phyloP scores from a whole-genome alignment of 2,329 filamentous ascomycete genomes.

The Diplodia sapinea region DNA sequence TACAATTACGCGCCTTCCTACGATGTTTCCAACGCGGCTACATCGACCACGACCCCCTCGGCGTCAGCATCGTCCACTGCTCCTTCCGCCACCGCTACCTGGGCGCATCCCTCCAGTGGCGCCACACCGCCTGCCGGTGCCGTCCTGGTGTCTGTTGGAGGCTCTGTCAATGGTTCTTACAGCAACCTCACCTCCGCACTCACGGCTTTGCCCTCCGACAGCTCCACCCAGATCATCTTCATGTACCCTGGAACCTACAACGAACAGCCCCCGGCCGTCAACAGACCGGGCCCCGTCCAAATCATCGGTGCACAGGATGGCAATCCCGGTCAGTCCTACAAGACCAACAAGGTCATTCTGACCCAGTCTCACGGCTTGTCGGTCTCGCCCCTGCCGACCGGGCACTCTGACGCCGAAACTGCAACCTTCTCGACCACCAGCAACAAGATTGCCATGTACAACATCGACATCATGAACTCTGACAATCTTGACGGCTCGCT shows the following conservation, averaged over 20 bases:
- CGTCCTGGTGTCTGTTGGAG: conserved; percentile 50
- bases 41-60: conserved; percentile 33
- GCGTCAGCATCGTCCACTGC: conserved; percentile 37
- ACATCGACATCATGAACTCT: conserved; percentile 62
- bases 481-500: conserved; percentile 54
- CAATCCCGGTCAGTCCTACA: conserved; percentile 50
- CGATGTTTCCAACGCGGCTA: conserved; percentile 33
- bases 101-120: conserved; percentile 51
- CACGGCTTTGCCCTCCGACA: conserved; percentile 46
- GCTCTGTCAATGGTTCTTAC: conserved; percentile 41
- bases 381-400: conserved; percentile 5
- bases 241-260: conserved; percentile 63
- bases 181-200: conserved; percentile 46
- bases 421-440: conserved; percentile 53
- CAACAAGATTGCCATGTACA: conserved; percentile 62
- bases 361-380: conserved; percentile 43
- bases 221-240: conserved; percentile 62
- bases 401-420: conserved; percentile 56
- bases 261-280: conserved; percentile 61
- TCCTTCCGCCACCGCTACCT: conserved; percentile 41
- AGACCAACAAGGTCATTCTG: conserved; percentile 61
- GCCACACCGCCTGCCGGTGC: conserved; percentile 50
- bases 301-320: conserved; percentile 65
- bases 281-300: conserved; percentile 54
- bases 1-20: conserved; percentile 49